Evolutionary conservation across 2,329 filamentous ascomycete species (phyloP).

Genomic region (Fusarium marasasianum): DNA sequence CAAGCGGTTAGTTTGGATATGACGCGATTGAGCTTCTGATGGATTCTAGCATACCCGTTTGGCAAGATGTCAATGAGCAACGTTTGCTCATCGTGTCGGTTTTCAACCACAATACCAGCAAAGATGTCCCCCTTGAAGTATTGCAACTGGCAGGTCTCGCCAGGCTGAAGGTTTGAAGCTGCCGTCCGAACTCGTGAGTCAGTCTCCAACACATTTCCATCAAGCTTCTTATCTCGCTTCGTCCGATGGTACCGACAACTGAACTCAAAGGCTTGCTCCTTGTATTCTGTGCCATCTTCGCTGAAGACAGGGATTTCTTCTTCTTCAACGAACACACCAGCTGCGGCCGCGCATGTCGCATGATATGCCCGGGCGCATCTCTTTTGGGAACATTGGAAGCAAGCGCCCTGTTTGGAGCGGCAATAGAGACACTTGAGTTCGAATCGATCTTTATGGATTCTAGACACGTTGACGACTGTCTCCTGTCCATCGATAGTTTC

Average conservation of each 20-base stretch:
- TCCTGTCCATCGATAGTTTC: constrained; percentile 76
- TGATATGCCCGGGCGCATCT: constrained; percentile 96
- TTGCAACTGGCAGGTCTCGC: constrained; percentile 88
- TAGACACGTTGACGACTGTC: constrained; percentile 78
- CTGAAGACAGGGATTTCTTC: constrained; percentile 86
- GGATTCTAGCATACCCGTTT: constrained; percentile 70
- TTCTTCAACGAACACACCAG: constrained; percentile 90
- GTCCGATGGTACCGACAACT: constrained; percentile 93
- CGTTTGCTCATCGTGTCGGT: constrained; percentile 77
- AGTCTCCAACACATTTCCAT: constrained; percentile 74
- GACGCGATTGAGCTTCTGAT: neutral
- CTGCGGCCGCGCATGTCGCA: constrained; percentile 90
- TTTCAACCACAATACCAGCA: constrained; percentile 88
- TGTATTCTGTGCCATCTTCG: constrained; percentile 92
- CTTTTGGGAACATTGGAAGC: constrained; percentile 95
- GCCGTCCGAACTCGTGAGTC: constrained; percentile 74
- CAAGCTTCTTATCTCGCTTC: constrained; percentile 81
- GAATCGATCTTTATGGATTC: constrained; percentile 85
- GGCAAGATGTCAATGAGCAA: constrained; percentile 86
- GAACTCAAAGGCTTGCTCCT: constrained; percentile 90
- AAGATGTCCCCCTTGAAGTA: constrained; percentile 87
- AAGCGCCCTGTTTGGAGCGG: constrained; percentile 92
- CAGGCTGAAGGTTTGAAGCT: constrained; percentile 73
- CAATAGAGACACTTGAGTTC: constrained; percentile 96
- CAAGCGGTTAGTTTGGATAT: constrained; percentile 51